Base-by-base conservation (phyloP, 2,329 filamentous ascomycete genomes). In the Diaporthe sp. region DNA sequence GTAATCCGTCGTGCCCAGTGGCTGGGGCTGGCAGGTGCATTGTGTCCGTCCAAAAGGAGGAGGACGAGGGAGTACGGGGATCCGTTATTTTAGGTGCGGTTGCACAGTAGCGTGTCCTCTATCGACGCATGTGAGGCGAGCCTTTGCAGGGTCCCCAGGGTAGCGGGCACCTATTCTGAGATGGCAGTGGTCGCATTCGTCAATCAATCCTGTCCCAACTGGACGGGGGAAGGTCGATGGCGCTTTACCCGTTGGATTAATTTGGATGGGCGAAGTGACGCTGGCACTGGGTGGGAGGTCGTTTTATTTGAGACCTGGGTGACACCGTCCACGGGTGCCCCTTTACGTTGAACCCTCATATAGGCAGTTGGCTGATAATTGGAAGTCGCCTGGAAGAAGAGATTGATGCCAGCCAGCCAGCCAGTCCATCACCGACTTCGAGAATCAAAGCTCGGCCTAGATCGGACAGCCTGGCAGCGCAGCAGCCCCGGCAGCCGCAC, bases 301-400 rank as follows among this genome's bases (percentile, higher is more conserved):
- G 31, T 53, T 65, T n/a, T 65, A 65, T 25, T 28, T 55, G 57
- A 73, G 71, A 73, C 71, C 58, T 55, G n/a, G 31, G 58, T 73
- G 71, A 44, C 44, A 73, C 57, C 13, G 37, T 15, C 20, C n/a
- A 55, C 49, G 22, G 47, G 22, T 55, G 47, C n/a, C 47, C 31
- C 13, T 49, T 13, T 15, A 31, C 31, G 58, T 25, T 63, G 58
- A 34, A 65, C 34, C 34, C n/a, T 55, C 22, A 39, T 39, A 42
- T 22, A 8, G 31, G 53, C n/a, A 42, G 22, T n/a, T 53, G 65
- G 65, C 31, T 47, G 65, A 28, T 53, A 42, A 63, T 44, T 44
- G 9, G 39, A 22, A 31, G 39, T 63, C 39, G 47, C 44, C 60
- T 31, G 7, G 31, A 39, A 39, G 39, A 5, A 72, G 10, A 37